Evolutionary conservation across 2,329 filamentous ascomycete species (phyloP), one percentile per base, ranked within the genome.

Genomic region (Phyllosticta citrichinensis): DNA sequence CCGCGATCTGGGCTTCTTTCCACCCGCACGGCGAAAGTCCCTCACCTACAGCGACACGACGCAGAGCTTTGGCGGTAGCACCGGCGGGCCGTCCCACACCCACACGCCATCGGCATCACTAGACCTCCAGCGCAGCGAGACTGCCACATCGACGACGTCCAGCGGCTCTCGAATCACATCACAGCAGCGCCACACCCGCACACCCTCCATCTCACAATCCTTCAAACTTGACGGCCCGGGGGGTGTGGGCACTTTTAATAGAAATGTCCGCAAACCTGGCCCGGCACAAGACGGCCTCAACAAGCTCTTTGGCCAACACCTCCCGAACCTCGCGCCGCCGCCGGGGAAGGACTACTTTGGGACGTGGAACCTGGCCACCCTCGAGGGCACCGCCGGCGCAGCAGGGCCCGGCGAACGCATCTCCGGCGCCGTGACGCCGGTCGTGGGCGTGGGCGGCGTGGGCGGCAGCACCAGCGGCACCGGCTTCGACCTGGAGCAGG

Each of bases 11-110:
- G 93, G 92, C 24, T 97, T 93, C 75, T 97, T 97, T 69, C 93
- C 93, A 2, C 92, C 92, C 8, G 84, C 91, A 20, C 82, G 91
- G 70, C 90, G 92, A 84, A 94, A 94, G 86, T 94, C 88, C 64
- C 79, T 82, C 67, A 85, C 85, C 1, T 81, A 82, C 58, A 88
- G 88, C 2, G 77, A 77, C 63, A 74, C 76, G 66, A 85, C 57
- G 84, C 12, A 47, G 14, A 47, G 40, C 40, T 6, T 47, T 19
- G 40, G 40, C 6, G 40, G 40, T 47, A 47, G 40, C 40, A n/a
- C n/a, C n/a, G 40, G 40, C 14, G 40, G 40, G 4, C 11, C 54
- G 11, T 57, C 60, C 11, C 55, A 54, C 35, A 55, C 51, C 47
- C 53, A 86, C 19, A 90, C 87, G 2, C 88, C 88, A 8, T 82